Conservation (phyloP, 495 filamentous ascomycete genomes). For the Talaromyces thailandensis region DNA sequence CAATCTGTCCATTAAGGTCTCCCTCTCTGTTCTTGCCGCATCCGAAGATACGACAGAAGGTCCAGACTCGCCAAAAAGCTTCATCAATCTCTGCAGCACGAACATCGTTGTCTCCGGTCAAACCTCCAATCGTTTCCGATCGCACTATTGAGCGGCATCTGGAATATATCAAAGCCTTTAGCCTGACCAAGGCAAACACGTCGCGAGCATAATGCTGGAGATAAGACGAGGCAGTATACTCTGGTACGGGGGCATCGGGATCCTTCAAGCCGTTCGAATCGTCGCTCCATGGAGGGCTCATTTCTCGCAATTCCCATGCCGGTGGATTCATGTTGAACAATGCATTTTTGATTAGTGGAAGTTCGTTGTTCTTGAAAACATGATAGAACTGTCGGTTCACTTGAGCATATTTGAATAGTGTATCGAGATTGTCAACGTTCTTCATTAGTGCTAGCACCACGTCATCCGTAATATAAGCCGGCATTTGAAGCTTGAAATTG, state of each 20-base stretch:
- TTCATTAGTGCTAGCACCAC: slow-evolving; percentile 44
- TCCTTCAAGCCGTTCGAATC: slow-evolving; percentile 32
- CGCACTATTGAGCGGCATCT: slow-evolving; percentile 52
- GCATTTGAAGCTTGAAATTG: slow-evolving; percentile 19
- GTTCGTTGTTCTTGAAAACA: slow-evolving; percentile 52
- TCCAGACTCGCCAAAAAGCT: slow-evolving; percentile 63
- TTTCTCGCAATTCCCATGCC: slow-evolving; percentile 58
- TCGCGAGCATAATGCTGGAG: slow-evolving; percentile 48
- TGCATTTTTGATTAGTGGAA: slow-evolving; percentile 45
- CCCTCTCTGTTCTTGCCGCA: slow-evolving; percentile 49
- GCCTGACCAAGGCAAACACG: slow-evolving; percentile 46
- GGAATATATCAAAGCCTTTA: slow-evolving; percentile 51
- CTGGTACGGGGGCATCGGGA: slow-evolving; percentile 38
- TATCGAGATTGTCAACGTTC: slow-evolving; percentile 40
- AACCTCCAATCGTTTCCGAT: slow-evolving; percentile 45
- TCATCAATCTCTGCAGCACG: slow-evolving; percentile 50
- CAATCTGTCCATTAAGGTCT: slow-evolving; percentile 53
- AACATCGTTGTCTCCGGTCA: slow-evolving; percentile 39
- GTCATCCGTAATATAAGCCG: slow-evolving; percentile 33
- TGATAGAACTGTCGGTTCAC: slow-evolving; percentile 51
- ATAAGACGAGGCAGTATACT: slow-evolving; percentile 50
- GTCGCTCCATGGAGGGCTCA: slow-evolving; percentile 46
- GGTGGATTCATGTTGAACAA: slow-evolving; percentile 50
- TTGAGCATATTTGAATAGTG: slow-evolving; percentile 48
- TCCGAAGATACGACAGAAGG: slow-evolving; percentile 61